Evolutionary conservation across 2,329 filamentous ascomycete genomes (phyloP).

Genomic region (Sporothrix sp.): DNA sequence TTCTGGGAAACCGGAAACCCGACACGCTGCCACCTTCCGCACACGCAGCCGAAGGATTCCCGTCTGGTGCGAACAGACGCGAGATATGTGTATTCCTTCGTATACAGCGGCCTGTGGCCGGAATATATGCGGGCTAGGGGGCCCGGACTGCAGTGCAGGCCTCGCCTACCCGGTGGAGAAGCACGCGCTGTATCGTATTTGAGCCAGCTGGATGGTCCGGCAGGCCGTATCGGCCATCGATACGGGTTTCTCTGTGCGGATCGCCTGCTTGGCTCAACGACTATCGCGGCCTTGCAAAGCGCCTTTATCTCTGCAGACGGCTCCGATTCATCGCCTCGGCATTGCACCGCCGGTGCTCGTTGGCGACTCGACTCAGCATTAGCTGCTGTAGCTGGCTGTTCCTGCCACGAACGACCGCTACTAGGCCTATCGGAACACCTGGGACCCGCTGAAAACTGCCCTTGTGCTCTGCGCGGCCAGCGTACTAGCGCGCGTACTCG

Average conservation of each 20-base stretch:
- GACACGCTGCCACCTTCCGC: not conserved
- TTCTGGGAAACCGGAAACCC: too few relatives aligned
- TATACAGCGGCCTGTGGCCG: too few relatives aligned
- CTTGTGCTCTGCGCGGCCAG: not conserved
- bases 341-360: too few relatives aligned
- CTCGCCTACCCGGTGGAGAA: too few relatives aligned
- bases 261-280: too few relatives aligned
- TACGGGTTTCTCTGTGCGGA: too few relatives aligned
- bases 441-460: not conserved
- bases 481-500: not conserved
- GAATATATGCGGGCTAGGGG: not conserved
- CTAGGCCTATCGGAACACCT: not conserved
- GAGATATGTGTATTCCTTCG: too few relatives aligned
- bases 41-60: not conserved
- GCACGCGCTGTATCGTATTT: too few relatives aligned
- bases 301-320: not conserved
- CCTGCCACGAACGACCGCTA: not conserved
- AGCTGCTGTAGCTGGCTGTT: not conserved
- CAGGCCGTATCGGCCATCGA: not conserved
- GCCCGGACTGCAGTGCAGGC: too few relatives aligned
- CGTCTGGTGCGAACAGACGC: not conserved
- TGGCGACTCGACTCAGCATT: not conserved
- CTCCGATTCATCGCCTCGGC: not conserved
- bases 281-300: too few relatives aligned
- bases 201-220: too few relatives aligned